These are phyloP conservation scores for Delonix regia DNA, from an alignment of 306 rosid species.

Conservation along the genomic window DNA sequence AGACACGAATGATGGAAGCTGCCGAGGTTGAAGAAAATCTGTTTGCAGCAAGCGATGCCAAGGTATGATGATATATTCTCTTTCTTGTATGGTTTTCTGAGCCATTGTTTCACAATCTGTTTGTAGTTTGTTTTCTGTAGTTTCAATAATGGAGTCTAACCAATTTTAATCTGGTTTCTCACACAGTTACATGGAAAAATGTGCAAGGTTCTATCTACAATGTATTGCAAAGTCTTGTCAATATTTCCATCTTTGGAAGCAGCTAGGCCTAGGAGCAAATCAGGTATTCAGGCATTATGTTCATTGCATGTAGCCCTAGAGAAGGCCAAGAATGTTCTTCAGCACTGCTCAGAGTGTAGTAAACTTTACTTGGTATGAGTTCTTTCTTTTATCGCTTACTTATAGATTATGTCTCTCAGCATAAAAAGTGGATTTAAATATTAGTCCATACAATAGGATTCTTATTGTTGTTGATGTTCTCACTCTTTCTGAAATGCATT, in stretches of 20 bases:
- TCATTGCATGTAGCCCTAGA: slow-evolving; percentile 83
- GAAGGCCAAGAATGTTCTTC: slow-evolving; percentile 78
- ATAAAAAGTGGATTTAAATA: slow-evolving; percentile 15
- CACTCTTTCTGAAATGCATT: slow-evolving; percentile 10
- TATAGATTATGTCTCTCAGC: background rate
- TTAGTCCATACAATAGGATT: background rate
- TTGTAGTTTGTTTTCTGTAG: background rate
- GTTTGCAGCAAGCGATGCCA: slow-evolving; percentile 82
- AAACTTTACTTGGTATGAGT: slow-evolving; percentile 79
- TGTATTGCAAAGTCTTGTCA: slow-evolving; percentile 66
- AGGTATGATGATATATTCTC: slow-evolving; percentile 49
- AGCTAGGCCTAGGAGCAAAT: slow-evolving; percentile 84
- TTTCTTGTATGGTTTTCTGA: slow-evolving; percentile 16
- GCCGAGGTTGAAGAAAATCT: slow-evolving; percentile 73
- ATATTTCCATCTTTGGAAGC: slow-evolving; percentile 87
- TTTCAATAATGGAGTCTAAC: background rate
- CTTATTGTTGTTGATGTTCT: background rate
- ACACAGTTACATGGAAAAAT: slow-evolving; percentile 78
- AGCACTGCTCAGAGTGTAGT: slow-evolving; percentile 82
- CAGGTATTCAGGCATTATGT: slow-evolving; percentile 88
- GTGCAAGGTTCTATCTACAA: slow-evolving; percentile 76
- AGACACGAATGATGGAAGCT: slow-evolving; percentile 62
- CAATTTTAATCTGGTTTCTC: slow-evolving; percentile 18
- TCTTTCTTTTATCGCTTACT: slow-evolving; percentile 1
- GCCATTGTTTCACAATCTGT: slow-evolving; percentile 15